Conservation (phyloP, 2,329 filamentous ascomycete genomes). For the Geoglossum cookeanum region DNA sequence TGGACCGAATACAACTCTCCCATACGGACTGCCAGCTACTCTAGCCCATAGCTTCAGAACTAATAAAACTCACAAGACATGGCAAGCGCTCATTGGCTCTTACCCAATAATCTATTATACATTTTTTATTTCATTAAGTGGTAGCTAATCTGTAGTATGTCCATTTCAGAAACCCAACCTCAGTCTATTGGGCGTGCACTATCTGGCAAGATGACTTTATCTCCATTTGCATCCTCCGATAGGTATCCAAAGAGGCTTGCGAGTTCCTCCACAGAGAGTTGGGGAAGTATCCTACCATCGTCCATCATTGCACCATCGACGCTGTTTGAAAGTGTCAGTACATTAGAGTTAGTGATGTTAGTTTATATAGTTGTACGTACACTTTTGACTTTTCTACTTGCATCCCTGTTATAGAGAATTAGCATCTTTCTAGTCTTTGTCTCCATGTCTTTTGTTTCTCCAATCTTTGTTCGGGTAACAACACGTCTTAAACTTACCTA, state of each 20-base stretch:
- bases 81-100: no score
- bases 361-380: neutral
- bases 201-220: neutral
- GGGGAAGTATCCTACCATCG: constrained; percentile 9
- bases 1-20: no score
- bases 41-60: no score
- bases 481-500: constrained; percentile 8
- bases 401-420: constrained; percentile 18
- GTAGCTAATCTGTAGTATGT: no score
- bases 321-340: constrained; percentile 13
- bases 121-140: no score
- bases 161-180: neutral
- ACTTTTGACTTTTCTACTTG: constrained; percentile 31
- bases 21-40: no score
- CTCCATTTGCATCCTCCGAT: constrained; percentile 19
- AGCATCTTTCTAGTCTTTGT: neutral
- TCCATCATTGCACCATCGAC: constrained; percentile 20
- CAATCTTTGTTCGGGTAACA: no score
- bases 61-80: no score
- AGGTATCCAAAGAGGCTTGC: constrained; percentile 28
- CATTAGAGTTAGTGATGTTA: neutral
- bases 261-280: constrained; percentile 21
- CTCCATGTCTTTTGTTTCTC: no score
- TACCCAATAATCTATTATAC: no score
- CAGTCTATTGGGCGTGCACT: neutral